Evolutionary conservation across 2,329 filamentous ascomycete genomes (phyloP).

Genomic region (Venturia carpophila): DNA sequence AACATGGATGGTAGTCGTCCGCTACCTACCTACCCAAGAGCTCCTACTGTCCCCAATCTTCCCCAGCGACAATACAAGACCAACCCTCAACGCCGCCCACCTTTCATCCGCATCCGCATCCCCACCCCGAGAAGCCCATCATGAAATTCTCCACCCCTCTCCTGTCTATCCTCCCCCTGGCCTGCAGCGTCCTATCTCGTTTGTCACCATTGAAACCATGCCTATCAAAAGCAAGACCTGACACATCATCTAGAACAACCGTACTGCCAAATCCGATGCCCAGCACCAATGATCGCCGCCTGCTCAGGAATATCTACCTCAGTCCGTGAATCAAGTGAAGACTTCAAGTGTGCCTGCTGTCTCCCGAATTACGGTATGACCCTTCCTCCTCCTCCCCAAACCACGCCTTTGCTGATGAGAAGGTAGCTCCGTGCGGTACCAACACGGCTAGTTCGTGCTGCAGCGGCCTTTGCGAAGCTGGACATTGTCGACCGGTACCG

Average conservation of each 20-base stretch:
- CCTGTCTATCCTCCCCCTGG: background rate
- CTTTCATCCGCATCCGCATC: background rate
- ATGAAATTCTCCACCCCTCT: background rate
- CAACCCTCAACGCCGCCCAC: background rate
- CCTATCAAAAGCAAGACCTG: background rate
- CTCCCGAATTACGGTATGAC: conserved; percentile 3
- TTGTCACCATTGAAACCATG: too few species aligned
- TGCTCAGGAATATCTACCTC: background rate
- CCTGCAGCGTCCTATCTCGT: background rate
- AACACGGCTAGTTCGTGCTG: background rate
- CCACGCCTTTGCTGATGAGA: background rate
- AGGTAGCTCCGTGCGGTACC: background rate
- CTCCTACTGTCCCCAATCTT: background rate
- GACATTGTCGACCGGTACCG: background rate
- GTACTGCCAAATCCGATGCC: background rate
- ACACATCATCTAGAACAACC: background rate
- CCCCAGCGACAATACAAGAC: background rate
- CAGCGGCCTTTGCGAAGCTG: background rate
- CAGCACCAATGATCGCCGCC: background rate
- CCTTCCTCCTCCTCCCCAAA: too few species aligned
- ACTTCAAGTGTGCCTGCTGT: conserved; percentile 2
- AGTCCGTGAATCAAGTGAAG: background rate
- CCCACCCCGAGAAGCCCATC: background rate
- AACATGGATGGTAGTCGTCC: background rate
- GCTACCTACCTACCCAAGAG: background rate